phyloP scores from a whole-genome alignment of 805 yeast species.

The Wickerhamomyces subpelliculosus region DNA sequence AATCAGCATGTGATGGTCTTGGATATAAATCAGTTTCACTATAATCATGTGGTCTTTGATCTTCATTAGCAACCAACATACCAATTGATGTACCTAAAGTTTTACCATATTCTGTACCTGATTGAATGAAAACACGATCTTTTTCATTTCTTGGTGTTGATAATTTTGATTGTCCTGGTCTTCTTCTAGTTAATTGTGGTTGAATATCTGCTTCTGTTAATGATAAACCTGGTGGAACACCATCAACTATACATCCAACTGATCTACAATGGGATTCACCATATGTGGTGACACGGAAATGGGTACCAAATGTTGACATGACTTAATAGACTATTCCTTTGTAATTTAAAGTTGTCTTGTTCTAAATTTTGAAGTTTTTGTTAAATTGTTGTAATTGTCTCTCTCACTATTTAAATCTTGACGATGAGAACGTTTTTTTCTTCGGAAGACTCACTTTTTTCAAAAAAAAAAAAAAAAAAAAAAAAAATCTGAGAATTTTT shows the following conservation, averaged over 20 bases:
- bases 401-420: no score
- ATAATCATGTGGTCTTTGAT: constrained; percentile 95
- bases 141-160: constrained; percentile 96
- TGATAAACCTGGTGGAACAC: constrained; percentile 92
- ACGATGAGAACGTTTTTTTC: no score
- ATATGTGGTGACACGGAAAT: constrained; percentile 78
- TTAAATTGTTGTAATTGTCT: no score
- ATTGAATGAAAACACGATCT: constrained; percentile 86
- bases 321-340: no score
- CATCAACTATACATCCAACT: constrained; percentile 97
- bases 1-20: constrained; percentile 97
- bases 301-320: constrained; percentile 73
- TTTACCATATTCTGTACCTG: constrained; percentile 87
- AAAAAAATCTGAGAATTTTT: neutral
- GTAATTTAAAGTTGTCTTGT: neutral
- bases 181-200: constrained; percentile 92
- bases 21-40: constrained; percentile 93
- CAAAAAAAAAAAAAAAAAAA: neutral
- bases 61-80: constrained; percentile 88
- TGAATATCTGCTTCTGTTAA: constrained; percentile 84
- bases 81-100: constrained; percentile 95
- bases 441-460: neutral
- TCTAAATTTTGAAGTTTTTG: no score
- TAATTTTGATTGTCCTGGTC: constrained; percentile 93
- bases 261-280: constrained; percentile 98